A percentile compares a stretch with the other conserved stretches of the same genome.
phyloP scores from a whole-genome alignment of 805 yeast species.

The Dipodascus geniculatus region DNA sequence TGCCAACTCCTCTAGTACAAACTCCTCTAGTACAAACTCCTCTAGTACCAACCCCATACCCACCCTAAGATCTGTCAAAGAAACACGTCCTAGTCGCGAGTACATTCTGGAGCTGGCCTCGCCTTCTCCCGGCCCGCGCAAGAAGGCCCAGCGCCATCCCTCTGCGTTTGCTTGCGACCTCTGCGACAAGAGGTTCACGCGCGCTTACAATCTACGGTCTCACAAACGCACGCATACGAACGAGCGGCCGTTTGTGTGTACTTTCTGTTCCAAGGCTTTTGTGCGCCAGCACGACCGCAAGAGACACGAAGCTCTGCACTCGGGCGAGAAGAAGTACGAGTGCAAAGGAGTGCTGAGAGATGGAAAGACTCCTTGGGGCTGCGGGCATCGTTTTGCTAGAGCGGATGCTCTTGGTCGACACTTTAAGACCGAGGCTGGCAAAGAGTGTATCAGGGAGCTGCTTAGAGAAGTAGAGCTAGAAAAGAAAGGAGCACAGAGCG shows the following conservation, averaged over 20 bases:
- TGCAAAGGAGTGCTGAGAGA: constrained; percentile 53
- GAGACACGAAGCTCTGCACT: constrained; percentile 65
- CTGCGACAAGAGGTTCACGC: constrained; percentile 78
- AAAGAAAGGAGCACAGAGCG: constrained; percentile 6
- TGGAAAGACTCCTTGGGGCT: constrained; percentile 57
- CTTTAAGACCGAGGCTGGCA: constrained; percentile 65
- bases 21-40: neutral
- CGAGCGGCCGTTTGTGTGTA: constrained; percentile 60
- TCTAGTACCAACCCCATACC: neutral
- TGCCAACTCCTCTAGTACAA: neutral
- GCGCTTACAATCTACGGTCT: constrained; percentile 87
- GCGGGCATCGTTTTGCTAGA: constrained; percentile 62
- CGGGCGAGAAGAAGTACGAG: constrained; percentile 56
- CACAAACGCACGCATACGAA: constrained; percentile 80
- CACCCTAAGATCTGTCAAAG: neutral
- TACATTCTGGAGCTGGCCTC: constrained; percentile 57
- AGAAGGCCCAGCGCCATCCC: constrained; percentile 59
- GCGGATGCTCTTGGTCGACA: constrained; percentile 71
- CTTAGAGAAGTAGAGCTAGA: constrained; percentile 37
- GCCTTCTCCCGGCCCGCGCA: constrained; percentile 36
- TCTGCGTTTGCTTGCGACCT: constrained; percentile 63
- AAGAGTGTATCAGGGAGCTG: constrained; percentile 53
- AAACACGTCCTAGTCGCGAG: constrained; percentile 28
- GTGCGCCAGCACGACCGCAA: constrained; percentile 70
- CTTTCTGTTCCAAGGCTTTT: constrained; percentile 53